These are phyloP conservation scores for Aspergillus sp. DNA, from an alignment of 2,329 filamentous ascomycete genomes.

Conservation along the genomic window DNA sequence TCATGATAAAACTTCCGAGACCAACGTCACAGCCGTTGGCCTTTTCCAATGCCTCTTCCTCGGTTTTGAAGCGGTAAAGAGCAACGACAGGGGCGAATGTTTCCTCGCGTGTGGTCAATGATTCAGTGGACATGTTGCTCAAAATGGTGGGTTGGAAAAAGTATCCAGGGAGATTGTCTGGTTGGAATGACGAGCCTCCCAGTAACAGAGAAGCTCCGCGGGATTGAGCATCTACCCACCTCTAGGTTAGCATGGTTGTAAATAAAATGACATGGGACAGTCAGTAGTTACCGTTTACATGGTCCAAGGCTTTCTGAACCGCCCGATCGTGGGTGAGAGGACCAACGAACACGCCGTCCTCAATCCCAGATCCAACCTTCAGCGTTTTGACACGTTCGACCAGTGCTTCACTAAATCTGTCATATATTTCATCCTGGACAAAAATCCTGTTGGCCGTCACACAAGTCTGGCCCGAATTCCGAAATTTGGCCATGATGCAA, in stretches of 20 bases:
- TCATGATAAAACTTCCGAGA: conserved; percentile 3
- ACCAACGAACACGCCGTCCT: conserved; percentile 1
- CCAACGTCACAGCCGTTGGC: conserved; percentile 7
- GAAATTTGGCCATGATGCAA: conserved; percentile 4
- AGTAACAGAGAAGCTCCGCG: background rate
- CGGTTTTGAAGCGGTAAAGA: background rate
- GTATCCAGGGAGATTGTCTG: background rate
- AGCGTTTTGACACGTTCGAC: conserved; percentile 1
- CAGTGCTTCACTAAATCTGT: conserved; percentile 1
- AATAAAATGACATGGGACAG: background rate
- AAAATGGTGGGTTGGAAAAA: background rate
- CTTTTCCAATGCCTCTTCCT: background rate
- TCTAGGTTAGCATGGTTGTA: background rate
- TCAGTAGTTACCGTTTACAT: background rate
- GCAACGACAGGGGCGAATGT: background rate
- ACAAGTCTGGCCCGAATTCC: conserved; percentile 9
- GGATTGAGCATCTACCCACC: background rate
- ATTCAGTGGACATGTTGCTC: background rate
- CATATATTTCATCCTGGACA: conserved; percentile 7
- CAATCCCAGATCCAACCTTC: conserved; percentile 4
- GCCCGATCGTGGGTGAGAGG: conserved; percentile 6
- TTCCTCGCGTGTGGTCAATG: background rate
- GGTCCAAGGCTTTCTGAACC: background rate
- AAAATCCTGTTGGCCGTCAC: conserved; percentile 9
- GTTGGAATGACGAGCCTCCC: background rate